Evolutionary conservation across 352 stramenopile species (phyloP).

Genomic region (Pythium utonaiense): DNA sequence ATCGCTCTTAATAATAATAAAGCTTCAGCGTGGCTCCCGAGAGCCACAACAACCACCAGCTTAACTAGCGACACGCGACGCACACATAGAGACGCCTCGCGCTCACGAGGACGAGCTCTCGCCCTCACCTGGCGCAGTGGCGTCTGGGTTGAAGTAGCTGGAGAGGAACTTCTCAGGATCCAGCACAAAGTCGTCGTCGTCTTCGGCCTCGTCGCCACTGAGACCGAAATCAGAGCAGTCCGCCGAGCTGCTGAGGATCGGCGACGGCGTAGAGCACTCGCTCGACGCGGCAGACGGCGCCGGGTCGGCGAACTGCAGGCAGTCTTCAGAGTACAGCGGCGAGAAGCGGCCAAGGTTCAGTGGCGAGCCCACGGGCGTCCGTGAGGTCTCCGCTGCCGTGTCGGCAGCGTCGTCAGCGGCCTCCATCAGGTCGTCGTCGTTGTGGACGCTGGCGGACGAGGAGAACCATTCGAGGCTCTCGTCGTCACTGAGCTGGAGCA

Average conservation of each 20-base stretch:
- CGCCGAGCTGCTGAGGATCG: slow-evolving; percentile 22
- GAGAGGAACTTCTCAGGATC: slow-evolving; percentile 86
- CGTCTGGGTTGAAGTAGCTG: slow-evolving; percentile 66
- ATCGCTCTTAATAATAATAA: slow-evolving; percentile 43
- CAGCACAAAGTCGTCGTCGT: slow-evolving; percentile 82
- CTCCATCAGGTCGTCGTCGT: slow-evolving; percentile 25
- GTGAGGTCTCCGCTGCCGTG: background rate
- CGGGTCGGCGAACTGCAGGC: slow-evolving; percentile 19
- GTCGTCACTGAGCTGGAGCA: slow-evolving; percentile 78
- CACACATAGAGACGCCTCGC: slow-evolving; percentile 2
- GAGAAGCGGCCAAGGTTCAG: slow-evolving; percentile 24
- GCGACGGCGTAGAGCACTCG: slow-evolving; percentile 24
- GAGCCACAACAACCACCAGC: slow-evolving; percentile 16
- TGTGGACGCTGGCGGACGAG: slow-evolving; percentile 27
- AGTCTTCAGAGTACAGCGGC: slow-evolving; percentile 24
- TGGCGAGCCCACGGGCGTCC: slow-evolving; percentile 5
- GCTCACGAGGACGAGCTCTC: background rate
- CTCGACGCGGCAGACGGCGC: slow-evolving; percentile 2
- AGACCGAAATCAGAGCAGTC: slow-evolving; percentile 32
- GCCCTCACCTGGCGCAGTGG: background rate
- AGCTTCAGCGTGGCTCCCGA: slow-evolving; percentile 19
- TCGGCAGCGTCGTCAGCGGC: background rate
- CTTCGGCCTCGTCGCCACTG: slow-evolving; percentile 41
- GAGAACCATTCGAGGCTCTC: slow-evolving; percentile 83
- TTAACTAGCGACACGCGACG: slow-evolving; percentile 17